Conservation (phyloP, 176 grass and related monocot genomes). For the Saccharum officinarum region DNA sequence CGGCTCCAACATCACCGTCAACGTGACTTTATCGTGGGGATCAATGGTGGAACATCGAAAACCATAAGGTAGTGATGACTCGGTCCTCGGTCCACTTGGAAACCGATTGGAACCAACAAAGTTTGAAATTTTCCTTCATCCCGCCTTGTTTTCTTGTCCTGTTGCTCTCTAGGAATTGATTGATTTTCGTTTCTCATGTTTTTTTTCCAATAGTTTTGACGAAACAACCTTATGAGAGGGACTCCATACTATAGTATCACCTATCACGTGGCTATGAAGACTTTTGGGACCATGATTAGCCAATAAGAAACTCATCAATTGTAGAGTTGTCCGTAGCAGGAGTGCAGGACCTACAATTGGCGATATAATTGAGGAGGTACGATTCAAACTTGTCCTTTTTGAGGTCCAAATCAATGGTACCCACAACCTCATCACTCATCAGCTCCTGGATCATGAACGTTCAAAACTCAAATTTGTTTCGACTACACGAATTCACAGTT, state of each 20-base stretch:
- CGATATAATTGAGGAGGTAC: conserved; percentile 22
- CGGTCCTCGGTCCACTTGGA: background rate
- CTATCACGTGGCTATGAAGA: conserved; percentile 31
- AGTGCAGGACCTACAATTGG: conserved; percentile 12
- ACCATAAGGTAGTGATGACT: background rate
- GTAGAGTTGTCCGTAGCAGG: background rate
- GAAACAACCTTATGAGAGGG: background rate
- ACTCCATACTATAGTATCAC: conserved; percentile 6
- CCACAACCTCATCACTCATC: background rate
- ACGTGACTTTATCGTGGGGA: background rate
- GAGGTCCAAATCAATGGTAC: conserved; percentile 32
- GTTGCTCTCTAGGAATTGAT: conserved; percentile 38
- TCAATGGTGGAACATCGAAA: background rate
- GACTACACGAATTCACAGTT: background rate
- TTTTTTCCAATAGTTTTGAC: conserved; percentile 1
- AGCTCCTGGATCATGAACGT: background rate
- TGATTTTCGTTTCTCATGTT: background rate
- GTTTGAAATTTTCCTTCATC: background rate
- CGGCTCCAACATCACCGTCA: background rate
- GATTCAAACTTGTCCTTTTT: conserved; percentile 45
- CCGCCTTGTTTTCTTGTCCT: background rate
- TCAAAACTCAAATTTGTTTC: conserved; percentile 4
- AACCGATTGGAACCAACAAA: background rate
- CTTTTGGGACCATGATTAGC: conserved; percentile 6
- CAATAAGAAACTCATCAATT: conserved; percentile 18